Conservation (phyloP, 129 eudicot species). For the Flaveria robusta region DNA sequence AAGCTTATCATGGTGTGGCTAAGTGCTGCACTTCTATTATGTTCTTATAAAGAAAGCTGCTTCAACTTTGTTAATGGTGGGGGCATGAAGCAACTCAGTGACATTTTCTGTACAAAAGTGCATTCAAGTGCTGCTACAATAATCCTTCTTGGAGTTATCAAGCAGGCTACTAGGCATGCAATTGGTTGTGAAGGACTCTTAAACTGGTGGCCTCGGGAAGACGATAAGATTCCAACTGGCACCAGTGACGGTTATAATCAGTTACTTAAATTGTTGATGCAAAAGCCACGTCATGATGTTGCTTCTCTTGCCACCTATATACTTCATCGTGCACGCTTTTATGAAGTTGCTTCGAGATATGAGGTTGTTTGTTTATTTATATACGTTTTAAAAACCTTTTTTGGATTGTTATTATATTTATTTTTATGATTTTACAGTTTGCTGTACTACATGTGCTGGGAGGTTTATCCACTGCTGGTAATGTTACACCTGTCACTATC, state of each 20-base stretch:
- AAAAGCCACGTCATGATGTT: conserved; percentile 88
- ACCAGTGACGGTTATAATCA: conserved; percentile 85
- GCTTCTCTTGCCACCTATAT: conserved; percentile 85
- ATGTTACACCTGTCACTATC: conserved; percentile 36
- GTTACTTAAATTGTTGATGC: conserved; percentile 70
- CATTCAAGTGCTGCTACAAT: conserved; percentile 58
- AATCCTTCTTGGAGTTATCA: conserved; percentile 78
- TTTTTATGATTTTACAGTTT: conserved; percentile 44
- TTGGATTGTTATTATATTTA: conserved; percentile 17
- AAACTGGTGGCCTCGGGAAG: conserved; percentile 99
- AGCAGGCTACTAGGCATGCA: conserved; percentile 83
- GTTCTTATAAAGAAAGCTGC: conserved; percentile 83
- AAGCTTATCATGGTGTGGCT: conserved; percentile 64
- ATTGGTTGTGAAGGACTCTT: conserved; percentile 96
- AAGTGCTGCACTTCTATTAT: conserved; percentile 67
- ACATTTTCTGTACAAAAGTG: conserved; percentile 46
- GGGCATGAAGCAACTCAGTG: conserved; percentile 83
- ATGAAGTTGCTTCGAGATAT: conserved; percentile 88
- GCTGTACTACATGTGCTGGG: conserved; percentile 70
- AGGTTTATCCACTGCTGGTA: conserved; percentile 48
- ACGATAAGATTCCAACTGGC: conserved; percentile 72
- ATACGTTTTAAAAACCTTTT: not conserved
- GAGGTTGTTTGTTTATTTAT: conserved; percentile 55
- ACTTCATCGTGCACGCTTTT: conserved; percentile 76
- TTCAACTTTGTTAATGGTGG: conserved; percentile 85